Evolutionary conservation across 2,329 filamentous ascomycete species (phyloP).

Genomic region (Botryotinia narcissicola): DNA sequence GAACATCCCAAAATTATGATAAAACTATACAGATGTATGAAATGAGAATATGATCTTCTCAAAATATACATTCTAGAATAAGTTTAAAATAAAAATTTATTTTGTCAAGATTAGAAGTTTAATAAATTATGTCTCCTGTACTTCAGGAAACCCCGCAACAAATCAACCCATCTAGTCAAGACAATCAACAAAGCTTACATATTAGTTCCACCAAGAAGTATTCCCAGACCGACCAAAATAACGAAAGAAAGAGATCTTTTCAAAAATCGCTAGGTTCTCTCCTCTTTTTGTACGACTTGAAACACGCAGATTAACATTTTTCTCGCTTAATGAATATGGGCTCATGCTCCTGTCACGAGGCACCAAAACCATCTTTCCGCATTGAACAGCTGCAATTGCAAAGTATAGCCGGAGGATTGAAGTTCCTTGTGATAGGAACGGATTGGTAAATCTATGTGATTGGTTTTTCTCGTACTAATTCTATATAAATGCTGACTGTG

Average conservation of each 20-base stretch:
- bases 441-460: not conserved
- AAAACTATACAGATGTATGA: not conserved
- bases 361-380: not conserved
- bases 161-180: rapidly evolving
- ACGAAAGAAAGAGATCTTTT: not conserved
- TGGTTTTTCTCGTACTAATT: not conserved
- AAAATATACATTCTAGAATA: too few relatives aligned
- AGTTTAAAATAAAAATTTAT: too few relatives aligned
- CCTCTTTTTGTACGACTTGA: not conserved
- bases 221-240: not conserved
- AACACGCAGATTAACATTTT: not conserved
- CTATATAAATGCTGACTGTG: not conserved
- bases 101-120: rapidly evolving
- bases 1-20: not conserved
- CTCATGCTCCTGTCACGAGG: not conserved
- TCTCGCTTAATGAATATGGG: not conserved
- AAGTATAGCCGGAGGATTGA: not conserved
- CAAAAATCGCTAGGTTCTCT: not conserved
- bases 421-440: not conserved
- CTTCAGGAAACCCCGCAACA: not conserved
- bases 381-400: not conserved
- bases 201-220: too few relatives aligned
- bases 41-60: not conserved
- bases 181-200: not conserved
- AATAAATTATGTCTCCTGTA: not conserved